Conservation (phyloP, 1,284 basidiomycete species). For the Lignosus rhinocerotis region DNA sequence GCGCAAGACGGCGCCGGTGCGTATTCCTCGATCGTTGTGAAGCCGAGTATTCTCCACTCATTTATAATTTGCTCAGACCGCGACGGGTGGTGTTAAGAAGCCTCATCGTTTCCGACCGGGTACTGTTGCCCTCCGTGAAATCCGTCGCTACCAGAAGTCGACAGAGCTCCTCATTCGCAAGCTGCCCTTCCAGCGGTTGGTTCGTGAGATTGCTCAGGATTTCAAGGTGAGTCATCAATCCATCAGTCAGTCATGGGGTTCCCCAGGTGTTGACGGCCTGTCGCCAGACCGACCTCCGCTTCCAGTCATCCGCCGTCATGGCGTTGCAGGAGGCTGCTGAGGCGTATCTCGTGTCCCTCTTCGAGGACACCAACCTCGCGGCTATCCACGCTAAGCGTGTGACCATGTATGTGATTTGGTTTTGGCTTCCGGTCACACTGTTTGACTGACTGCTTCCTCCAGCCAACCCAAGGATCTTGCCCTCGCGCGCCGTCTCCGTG, state of each 20-base stretch:
- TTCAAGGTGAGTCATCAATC: slow-evolving; percentile 72
- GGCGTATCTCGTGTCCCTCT: slow-evolving; percentile 91
- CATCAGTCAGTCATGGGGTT: slow-evolving; percentile 9
- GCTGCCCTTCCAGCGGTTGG: slow-evolving; percentile 91
- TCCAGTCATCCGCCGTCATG: slow-evolving; percentile 92
- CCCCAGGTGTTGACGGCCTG: slow-evolving; percentile 4
- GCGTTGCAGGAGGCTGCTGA: slow-evolving; percentile 91
- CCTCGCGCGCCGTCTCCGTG: slow-evolving; percentile 76
- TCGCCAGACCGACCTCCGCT: slow-evolving; percentile 78
- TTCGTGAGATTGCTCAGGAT: slow-evolving; percentile 92
- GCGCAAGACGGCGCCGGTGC: slow-evolving; percentile 60
- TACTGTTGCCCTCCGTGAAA: slow-evolving; percentile 97
- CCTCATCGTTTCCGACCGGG: slow-evolving; percentile 96
- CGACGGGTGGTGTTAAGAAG: slow-evolving; percentile 96
- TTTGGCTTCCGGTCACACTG: not conserved
- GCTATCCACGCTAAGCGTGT: slow-evolving; percentile 91
- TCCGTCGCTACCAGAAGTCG: slow-evolving; percentile 96
- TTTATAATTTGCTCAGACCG: slow-evolving; percentile 29
- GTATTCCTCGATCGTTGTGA: slow-evolving; percentile 18
- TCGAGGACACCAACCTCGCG: slow-evolving; percentile 82
- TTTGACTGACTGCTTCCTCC: slow-evolving; percentile 1
- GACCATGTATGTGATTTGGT: slow-evolving; percentile 46
- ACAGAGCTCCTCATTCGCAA: slow-evolving; percentile 93
- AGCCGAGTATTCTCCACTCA: not conserved
- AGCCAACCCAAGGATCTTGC: slow-evolving; percentile 75